Evolutionary conservation across 805 yeast species (phyloP), one percentile per base, ranked within the genome.

Genomic region (Candida jianshihensis): DNA sequence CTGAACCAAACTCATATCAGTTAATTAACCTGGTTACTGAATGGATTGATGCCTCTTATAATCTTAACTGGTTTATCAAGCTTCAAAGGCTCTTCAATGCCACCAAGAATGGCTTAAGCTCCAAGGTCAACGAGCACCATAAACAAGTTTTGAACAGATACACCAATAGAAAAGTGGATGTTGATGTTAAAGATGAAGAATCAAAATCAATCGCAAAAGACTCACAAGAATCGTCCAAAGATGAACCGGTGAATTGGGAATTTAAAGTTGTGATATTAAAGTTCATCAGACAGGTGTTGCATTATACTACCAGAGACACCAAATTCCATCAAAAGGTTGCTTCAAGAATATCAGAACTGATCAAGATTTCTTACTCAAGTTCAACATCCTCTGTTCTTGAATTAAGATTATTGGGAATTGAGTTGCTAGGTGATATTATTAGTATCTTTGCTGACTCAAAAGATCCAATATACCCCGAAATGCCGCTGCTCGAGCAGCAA

Each of bases 401-500:
- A 4, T 62, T 88, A 41, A 76, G 85, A 45, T 53, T 78, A 5
- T 53, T 70, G 17, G 96, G 97, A 1, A 63, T 90, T 21, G 64
- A 65, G 13, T 61, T 90, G 6, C 64, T 92, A 19, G 81, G 79
- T 37, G 72, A 73, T 31, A 66, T 84, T 2, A 63, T 92, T 21
- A 68, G 64, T 8, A 60, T 72, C 1, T 82, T 75, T 57, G 78
- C 87, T 1, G 68, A 69, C 19, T 58, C 77, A 33, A 71, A 65
- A 10, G 96, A 84, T 53, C 87, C 90, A 0, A 70, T 83, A 20
- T 81, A 78, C 47, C 81, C 85, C 0, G 77, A 78, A 4, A 71
- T 73, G 13, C 73, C 90, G 0, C 67, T 88, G 9, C 61, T 90
- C 30, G 95, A 85, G 46, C 97, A 89, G 58, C 95, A 84, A 51